These are phyloP conservation scores for Neospora caninum DNA, from an alignment of 169 alveolate species.

Conservation along the genomic window DNA sequence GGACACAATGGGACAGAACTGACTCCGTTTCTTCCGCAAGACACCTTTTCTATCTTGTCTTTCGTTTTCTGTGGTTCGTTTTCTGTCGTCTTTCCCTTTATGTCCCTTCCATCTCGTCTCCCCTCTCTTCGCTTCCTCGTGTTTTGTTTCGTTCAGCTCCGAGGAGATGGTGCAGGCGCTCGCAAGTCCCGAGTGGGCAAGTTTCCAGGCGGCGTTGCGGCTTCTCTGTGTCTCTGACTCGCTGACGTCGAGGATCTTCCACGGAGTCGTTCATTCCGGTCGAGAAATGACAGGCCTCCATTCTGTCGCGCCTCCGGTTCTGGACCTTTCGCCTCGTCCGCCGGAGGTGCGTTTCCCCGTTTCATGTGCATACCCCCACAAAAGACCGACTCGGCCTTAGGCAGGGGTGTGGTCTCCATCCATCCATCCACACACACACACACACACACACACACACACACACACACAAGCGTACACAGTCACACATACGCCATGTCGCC, in stretches of 20 bases:
- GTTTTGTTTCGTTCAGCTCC: not conserved
- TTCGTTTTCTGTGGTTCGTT: too few relatives aligned
- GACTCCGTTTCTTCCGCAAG: not conserved
- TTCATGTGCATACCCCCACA: too few relatives aligned
- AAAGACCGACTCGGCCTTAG: not conserved
- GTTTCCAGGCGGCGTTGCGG: not conserved
- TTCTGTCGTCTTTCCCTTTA: too few relatives aligned
- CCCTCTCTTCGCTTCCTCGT: not conserved
- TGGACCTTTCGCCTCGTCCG: not conserved
- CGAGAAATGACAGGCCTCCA: not conserved
- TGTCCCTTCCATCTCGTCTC: not conserved
- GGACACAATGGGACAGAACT: not conserved
- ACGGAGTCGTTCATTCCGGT: slow-evolving; percentile 8
- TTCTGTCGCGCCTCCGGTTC: not conserved
- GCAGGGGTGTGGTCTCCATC: too few relatives aligned
- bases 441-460: too few relatives aligned
- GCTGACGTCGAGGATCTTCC: not conserved
- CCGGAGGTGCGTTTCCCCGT: not conserved
- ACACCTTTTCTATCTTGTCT: not conserved
- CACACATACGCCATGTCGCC: too few relatives aligned
- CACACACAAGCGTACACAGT: too few relatives aligned
- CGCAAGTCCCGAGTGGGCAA: not conserved
- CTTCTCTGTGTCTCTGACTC: not conserved
- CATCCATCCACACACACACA: too few relatives aligned
- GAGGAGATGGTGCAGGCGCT: not conserved